Conservation (phyloP, 1,284 basidiomycete species). For the Amylostereum areolatum region DNA sequence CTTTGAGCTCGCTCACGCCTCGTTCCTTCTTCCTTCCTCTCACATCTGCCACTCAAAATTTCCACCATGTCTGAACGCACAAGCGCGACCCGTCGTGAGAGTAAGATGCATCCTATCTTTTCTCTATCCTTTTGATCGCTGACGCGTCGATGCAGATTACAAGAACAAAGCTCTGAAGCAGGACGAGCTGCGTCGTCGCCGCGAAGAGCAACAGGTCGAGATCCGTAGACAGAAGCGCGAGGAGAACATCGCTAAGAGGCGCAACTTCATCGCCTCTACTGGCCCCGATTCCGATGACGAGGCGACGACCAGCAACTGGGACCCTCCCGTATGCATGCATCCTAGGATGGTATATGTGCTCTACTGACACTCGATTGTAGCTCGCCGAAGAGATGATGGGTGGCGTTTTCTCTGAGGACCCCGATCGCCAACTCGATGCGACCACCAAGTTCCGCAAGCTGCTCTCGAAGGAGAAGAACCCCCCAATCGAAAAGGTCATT, state of each 20-base stretch:
- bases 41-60: constrained; percentile 5
- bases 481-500: constrained; percentile 99
- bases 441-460: constrained; percentile 97
- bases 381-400: constrained; percentile 89
- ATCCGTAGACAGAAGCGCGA: constrained; percentile 95
- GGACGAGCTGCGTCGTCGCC: constrained; percentile 86
- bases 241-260: constrained; percentile 93
- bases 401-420: constrained; percentile 89
- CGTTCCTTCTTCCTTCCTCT: constrained; percentile 2
- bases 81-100: constrained; percentile 59
- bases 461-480: constrained; percentile 99
- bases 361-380: constrained; percentile 31
- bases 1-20: not conserved
- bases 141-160: constrained; percentile 34
- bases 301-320: constrained; percentile 63
- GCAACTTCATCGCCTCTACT: constrained; percentile 79
- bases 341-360: no score
- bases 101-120: constrained; percentile 32
- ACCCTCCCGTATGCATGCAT: constrained; percentile 57
- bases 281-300: constrained; percentile 85
- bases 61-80: constrained; percentile 37
- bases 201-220: constrained; percentile 96
- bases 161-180: constrained; percentile 84
- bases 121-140: constrained; percentile 26
- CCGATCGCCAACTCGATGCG: constrained; percentile 89